Evolutionary conservation across 1,284 basidiomycete genomes (phyloP).

Genomic region (Ganoderma boninense): DNA sequence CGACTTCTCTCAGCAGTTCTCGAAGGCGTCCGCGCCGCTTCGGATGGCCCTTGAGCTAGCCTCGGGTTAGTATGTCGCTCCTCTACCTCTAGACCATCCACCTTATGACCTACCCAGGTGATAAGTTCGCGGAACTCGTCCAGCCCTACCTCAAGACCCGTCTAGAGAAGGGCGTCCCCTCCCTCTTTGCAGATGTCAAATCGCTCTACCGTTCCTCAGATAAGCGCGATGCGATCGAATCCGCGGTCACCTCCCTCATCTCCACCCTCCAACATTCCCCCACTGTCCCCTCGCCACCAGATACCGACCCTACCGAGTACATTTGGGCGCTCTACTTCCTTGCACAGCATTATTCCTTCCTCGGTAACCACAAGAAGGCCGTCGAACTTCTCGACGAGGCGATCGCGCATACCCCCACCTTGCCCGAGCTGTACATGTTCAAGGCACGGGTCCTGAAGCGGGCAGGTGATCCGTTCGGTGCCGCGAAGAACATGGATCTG

Average conservation of each 20-base stretch:
- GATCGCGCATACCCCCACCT: conserved; percentile 88
- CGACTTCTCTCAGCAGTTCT: conserved; percentile 67
- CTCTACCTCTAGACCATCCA: no score
- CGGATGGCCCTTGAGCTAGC: conserved; percentile 79
- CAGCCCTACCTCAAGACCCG: conserved; percentile 77
- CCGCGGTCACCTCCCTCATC: conserved; percentile 69
- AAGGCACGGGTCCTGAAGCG: conserved; percentile 90
- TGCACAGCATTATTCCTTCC: conserved; percentile 88
- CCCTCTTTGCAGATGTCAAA: conserved; percentile 94
- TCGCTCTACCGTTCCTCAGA: conserved; percentile 74
- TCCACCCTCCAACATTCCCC: conserved; percentile 42
- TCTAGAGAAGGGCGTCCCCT: conserved; percentile 90
- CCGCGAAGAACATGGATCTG: conserved; percentile 82
- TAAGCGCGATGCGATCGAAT: conserved; percentile 78
- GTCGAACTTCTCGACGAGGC: conserved; percentile 75
- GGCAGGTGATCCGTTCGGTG: conserved; percentile 82
- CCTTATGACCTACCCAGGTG: conserved; percentile 47
- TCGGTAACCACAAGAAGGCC: conserved; percentile 63
- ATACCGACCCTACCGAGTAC: conserved; percentile 83
- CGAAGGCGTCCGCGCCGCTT: conserved; percentile 76
- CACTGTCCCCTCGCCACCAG: conserved; percentile 40
- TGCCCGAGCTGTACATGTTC: conserved; percentile 91
- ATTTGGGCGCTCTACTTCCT: conserved; percentile 98
- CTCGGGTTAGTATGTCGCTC: conserved; percentile 46
- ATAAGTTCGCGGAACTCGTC: conserved; percentile 73